Evolutionary conservation across 495 filamentous ascomycete species (phyloP).

Genomic region (Hyaloscypha hepaticicola): DNA sequence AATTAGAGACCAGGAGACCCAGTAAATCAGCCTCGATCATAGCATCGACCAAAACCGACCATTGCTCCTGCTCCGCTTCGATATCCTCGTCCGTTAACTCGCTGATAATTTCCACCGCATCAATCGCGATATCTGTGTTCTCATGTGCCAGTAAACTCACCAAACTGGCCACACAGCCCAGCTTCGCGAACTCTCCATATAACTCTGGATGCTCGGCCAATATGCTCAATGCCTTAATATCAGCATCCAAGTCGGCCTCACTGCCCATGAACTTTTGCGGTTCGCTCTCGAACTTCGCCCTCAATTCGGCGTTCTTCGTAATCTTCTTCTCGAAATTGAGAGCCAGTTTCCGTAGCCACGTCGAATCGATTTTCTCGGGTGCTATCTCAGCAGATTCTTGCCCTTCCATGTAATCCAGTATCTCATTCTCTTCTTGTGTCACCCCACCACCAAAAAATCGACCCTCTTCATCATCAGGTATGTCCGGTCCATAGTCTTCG

Average conservation of each 20-base stretch:
- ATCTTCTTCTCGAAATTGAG: slow-evolving; percentile 90
- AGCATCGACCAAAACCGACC: slow-evolving; percentile 76
- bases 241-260: slow-evolving; percentile 89
- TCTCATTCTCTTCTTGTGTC: slow-evolving; percentile 72
- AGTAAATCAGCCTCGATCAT: slow-evolving; percentile 82
- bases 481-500: slow-evolving; percentile 56
- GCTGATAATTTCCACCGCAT: slow-evolving; percentile 82
- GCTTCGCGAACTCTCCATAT: slow-evolving; percentile 76
- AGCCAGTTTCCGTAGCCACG: slow-evolving; percentile 81
- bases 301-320: slow-evolving; percentile 86
- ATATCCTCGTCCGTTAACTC: slow-evolving; percentile 97
- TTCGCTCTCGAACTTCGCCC: slow-evolving; percentile 81
- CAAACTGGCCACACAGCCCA: slow-evolving; percentile 74
- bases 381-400: slow-evolving; percentile 56
- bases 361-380: slow-evolving; percentile 74
- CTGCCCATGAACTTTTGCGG: slow-evolving; percentile 72
- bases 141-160: slow-evolving; percentile 87
- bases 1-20: slow-evolving; percentile 78
- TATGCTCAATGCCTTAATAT: slow-evolving; percentile 85
- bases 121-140: slow-evolving; percentile 96
- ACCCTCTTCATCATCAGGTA: slow-evolving; percentile 82
- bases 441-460: slow-evolving; percentile 95
- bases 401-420: slow-evolving; percentile 86
- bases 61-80: slow-evolving; percentile 77
- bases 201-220: slow-evolving; percentile 84